Conservation (phyloP, 164 flowering plant genomes). For the Vitis rupestris region DNA sequence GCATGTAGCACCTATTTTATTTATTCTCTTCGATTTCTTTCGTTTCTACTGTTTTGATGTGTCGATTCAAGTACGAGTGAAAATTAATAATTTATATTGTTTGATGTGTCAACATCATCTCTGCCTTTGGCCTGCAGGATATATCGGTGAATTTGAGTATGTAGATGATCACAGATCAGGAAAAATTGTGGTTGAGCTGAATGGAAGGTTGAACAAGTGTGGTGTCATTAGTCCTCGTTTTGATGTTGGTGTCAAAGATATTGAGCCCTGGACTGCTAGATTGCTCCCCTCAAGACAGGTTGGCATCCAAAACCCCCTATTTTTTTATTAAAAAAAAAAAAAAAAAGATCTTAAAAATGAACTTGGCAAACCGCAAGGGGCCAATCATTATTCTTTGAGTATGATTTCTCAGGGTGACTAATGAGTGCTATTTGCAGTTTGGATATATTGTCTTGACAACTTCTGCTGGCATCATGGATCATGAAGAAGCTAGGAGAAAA, state of each 20-base stretch:
- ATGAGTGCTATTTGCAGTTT: constrained; percentile 32
- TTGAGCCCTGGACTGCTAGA: constrained; percentile 73
- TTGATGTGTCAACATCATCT: neutral
- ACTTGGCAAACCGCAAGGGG: too few species aligned
- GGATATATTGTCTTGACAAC: constrained; percentile 66
- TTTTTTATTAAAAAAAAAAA: neutral
- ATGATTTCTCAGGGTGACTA: too few species aligned
- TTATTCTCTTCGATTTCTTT: neutral
- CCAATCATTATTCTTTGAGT: neutral
- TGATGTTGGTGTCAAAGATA: constrained; percentile 68
- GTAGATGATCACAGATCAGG: constrained; percentile 72
- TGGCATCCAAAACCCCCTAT: neutral
- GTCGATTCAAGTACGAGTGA: neutral
- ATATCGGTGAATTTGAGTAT: constrained; percentile 69
- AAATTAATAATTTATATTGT: neutral
- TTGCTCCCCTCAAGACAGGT: constrained; percentile 75
- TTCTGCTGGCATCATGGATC: constrained; percentile 68
- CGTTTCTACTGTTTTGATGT: neutral
- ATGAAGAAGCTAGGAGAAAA: constrained; percentile 64
- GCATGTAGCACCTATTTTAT: neutral
- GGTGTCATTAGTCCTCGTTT: constrained; percentile 75
- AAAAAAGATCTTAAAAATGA: too few species aligned
- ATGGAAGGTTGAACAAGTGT: constrained; percentile 72
- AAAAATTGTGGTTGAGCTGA: constrained; percentile 64
- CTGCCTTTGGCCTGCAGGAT: constrained; percentile 31